Percentiles rank a stretch among this genome's conserved stretches.
phyloP scores from a whole-genome alignment of 1,284 basidiomycete genomes.

The Thelephora terrestris region DNA sequence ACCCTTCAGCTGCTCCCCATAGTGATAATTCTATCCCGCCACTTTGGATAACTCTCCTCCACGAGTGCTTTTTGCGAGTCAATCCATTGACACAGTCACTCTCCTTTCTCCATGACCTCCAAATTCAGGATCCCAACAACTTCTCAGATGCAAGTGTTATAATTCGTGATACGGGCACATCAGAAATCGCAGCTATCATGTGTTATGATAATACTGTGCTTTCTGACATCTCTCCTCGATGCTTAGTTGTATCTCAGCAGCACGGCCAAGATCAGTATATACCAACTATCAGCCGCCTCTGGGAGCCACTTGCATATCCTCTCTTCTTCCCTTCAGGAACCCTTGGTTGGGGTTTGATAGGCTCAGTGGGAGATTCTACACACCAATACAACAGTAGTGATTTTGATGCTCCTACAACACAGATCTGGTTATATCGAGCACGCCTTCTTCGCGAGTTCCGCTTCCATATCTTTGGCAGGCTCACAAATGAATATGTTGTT shows the following conservation, averaged over 20 bases:
- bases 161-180: slow-evolving; percentile 12
- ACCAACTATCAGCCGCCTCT: slow-evolving; percentile 19
- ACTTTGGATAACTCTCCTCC: slow-evolving; percentile 14
- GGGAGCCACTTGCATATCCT: slow-evolving; percentile 27
- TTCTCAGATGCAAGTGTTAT: slow-evolving; percentile 11
- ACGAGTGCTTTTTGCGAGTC: slow-evolving; percentile 10
- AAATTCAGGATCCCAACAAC: neutral
- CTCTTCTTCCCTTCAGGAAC: slow-evolving; percentile 26
- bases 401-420: slow-evolving; percentile 11
- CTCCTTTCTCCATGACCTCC: neutral
- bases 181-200: slow-evolving; percentile 23
- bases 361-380: neutral
- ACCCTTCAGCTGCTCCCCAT: slow-evolving; percentile 7
- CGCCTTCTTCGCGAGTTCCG: slow-evolving; percentile 17
- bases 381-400: neutral
- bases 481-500: slow-evolving; percentile 26
- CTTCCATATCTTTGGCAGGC: slow-evolving; percentile 24
- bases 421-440: slow-evolving; percentile 19
- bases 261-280: slow-evolving; percentile 11
- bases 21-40: slow-evolving; percentile 11
- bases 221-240: slow-evolving; percentile 9
- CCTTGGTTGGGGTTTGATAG: slow-evolving; percentile 22
- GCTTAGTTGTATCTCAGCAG: slow-evolving; percentile 9
- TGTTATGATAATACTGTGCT: slow-evolving; percentile 16
- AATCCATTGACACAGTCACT: slow-evolving; percentile 17